These are phyloP conservation scores for Chlamydomonas sphaeroides DNA, from an alignment of 139 green algal species.

Conservation along the genomic window DNA sequence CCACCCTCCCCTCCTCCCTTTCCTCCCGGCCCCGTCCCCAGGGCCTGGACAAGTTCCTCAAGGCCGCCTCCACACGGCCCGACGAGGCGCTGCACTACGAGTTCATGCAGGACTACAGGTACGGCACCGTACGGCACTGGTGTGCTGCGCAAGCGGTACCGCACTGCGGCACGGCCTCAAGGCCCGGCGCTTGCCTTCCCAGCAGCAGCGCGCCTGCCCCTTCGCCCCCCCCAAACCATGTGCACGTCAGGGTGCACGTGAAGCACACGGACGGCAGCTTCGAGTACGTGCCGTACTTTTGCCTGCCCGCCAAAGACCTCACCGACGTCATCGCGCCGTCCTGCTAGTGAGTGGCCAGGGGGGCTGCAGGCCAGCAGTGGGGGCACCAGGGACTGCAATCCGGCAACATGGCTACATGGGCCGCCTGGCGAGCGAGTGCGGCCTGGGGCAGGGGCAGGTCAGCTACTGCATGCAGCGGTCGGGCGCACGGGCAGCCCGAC, in stretches of 20 bases:
- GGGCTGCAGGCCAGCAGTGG: too few species aligned
- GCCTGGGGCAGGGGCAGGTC: too few species aligned
- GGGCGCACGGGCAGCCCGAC: too few species aligned
- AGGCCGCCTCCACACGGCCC: conserved; percentile 77
- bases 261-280: conserved; percentile 78
- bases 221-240: too few species aligned
- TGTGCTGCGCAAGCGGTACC: too few species aligned
- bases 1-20: neutral
- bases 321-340: conserved; percentile 94
- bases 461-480: too few species aligned
- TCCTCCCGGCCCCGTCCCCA: neutral
- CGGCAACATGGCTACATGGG: too few species aligned
- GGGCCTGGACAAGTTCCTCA: conserved; percentile 89
- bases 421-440: too few species aligned
- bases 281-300: conserved; percentile 97
- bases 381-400: too few species aligned
- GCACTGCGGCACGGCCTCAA: too few species aligned
- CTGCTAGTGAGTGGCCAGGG: too few species aligned
- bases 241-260: conserved; percentile 50
- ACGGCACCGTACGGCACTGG: neutral
- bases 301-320: conserved; percentile 92
- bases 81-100: conserved; percentile 91
- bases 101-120: conserved; percentile 93
- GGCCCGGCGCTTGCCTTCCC: too few species aligned
- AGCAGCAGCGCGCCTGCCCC: neutral